Evolutionary conservation across 2,329 filamentous ascomycete species (phyloP).

Genomic region (Leptoxyphium fumago): DNA sequence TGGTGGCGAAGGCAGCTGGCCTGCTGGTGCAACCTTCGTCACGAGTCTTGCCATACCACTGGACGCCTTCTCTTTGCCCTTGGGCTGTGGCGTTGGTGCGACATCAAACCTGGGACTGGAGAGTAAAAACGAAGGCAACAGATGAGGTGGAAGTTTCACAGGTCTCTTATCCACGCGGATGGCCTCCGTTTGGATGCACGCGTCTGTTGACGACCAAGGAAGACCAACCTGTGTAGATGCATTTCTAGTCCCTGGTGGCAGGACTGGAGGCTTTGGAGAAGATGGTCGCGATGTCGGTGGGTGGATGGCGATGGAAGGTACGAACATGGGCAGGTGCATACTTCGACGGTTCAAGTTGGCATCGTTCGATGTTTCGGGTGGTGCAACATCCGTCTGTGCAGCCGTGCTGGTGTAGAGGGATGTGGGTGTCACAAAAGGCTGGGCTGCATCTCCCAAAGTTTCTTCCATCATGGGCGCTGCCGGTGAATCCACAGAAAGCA

Average conservation of each 20-base stretch:
- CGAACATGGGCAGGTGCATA: constrained; percentile 16
- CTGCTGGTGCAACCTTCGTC: constrained; percentile 6
- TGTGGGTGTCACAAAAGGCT: constrained; percentile 4
- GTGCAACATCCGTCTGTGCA: constrained; percentile 19
- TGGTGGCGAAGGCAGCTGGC: constrained; percentile 3
- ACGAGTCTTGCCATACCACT: constrained; percentile 9
- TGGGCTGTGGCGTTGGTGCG: neutral
- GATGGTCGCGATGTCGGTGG: constrained; percentile 74
- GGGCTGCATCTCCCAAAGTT: constrained; percentile 7
- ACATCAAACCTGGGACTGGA: constrained; percentile 30
- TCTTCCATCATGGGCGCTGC: neutral
- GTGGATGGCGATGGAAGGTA: constrained; percentile 76
- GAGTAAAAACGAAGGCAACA: constrained; percentile 64
- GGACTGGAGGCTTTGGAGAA: constrained; percentile 60
- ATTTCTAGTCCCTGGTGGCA: constrained; percentile 70
- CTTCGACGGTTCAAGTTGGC: constrained; percentile 12
- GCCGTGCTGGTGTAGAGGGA: constrained; percentile 15
- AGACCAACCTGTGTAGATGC: constrained; percentile 65
- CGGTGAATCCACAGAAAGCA: neutral
- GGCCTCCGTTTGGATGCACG: constrained; percentile 72
- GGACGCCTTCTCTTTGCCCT: neutral
- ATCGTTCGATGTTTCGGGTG: constrained; percentile 14
- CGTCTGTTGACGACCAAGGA: constrained; percentile 34
- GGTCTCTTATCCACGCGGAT: constrained; percentile 71
- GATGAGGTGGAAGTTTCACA: constrained; percentile 58